These are phyloP conservation scores for Pyrenopolyporus hunteri DNA, from an alignment of 495 filamentous ascomycete species.

Conservation along the genomic window DNA sequence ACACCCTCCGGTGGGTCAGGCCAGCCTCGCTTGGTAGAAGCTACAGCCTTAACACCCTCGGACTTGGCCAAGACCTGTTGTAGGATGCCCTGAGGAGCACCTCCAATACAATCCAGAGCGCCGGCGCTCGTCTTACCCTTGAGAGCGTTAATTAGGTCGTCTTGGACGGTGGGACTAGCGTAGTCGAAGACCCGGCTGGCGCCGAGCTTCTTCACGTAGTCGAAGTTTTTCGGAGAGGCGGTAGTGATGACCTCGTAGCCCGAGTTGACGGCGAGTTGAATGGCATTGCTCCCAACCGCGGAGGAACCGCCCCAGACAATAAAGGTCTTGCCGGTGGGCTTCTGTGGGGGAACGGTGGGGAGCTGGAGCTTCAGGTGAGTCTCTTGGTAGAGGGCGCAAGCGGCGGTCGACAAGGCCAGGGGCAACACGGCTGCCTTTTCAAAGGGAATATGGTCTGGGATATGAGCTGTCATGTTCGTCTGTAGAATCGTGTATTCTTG, in stretches of 20 bases:
- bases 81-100: constrained; percentile 22
- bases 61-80: constrained; percentile 20
- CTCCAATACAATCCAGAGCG: constrained; percentile 30
- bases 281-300: constrained; percentile 64
- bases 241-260: constrained; percentile 66
- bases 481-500: constrained; percentile 49
- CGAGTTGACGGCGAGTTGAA: constrained; percentile 64
- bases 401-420: constrained; percentile 54
- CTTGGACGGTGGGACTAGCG: constrained; percentile 41
- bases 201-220: constrained; percentile 58
- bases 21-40: constrained; percentile 31
- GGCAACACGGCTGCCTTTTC: constrained; percentile 55
- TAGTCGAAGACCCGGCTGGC: constrained; percentile 67
- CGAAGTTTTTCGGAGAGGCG: constrained; percentile 59
- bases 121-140: constrained; percentile 36
- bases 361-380: constrained; percentile 44
- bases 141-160: constrained; percentile 41
- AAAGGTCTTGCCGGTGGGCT: constrained; percentile 49
- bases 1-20: constrained; percentile 25
- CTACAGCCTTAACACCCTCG: constrained; percentile 29
- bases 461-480: constrained; percentile 32
- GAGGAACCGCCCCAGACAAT: constrained; percentile 67
- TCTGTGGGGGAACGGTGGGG: constrained; percentile 33
- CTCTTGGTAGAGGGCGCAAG: constrained; percentile 51
- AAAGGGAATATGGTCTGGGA: constrained; percentile 53